phyloP scores from a whole-genome alignment of 2,329 filamentous ascomycete genomes.

The Zasmidium angulare region DNA sequence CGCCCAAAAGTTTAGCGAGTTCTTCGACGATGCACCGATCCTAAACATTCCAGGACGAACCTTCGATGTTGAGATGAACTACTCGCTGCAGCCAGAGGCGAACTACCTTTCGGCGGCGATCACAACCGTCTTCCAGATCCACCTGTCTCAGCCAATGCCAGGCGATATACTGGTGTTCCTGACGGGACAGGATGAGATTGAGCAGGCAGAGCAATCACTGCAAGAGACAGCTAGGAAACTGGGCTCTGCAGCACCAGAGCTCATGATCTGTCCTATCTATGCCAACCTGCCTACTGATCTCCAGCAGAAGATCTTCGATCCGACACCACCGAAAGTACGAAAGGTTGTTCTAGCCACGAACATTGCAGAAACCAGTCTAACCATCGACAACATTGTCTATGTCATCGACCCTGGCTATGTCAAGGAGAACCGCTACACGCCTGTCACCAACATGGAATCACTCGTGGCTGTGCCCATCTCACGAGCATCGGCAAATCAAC shows the following conservation, averaged over 20 bases:
- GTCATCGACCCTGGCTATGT: conserved; percentile 95
- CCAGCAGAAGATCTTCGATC: conserved; percentile 92
- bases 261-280: conserved; percentile 92
- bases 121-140: conserved; percentile 92
- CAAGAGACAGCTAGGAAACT: conserved; percentile 84
- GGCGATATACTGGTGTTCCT: conserved; percentile 95
- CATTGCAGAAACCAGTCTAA: conserved; percentile 93
- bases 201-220: conserved; percentile 79
- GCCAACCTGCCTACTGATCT: conserved; percentile 87
- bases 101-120: conserved; percentile 91
- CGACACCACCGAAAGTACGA: conserved; percentile 77
- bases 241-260: conserved; percentile 77
- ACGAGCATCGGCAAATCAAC: conserved; percentile 86
- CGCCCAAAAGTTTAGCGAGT: conserved; percentile 84
- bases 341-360: conserved; percentile 96
- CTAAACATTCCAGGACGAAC: conserved; percentile 90
- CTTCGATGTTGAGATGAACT: conserved; percentile 89
- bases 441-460: conserved; percentile 87
- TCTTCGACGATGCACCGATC: conserved; percentile 89
- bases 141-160: conserved; percentile 71
- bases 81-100: conserved; percentile 84
- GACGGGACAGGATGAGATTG: conserved; percentile 95
- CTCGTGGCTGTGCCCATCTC: conserved; percentile 89
- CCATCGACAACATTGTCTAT: conserved; percentile 93
- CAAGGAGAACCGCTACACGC: conserved; percentile 93